A percentile compares a stretch with the other conserved stretches of the same genome.
phyloP scores from a whole-genome alignment of 1,139 yeast genomes.

The Suhomyces yuchorum region DNA sequence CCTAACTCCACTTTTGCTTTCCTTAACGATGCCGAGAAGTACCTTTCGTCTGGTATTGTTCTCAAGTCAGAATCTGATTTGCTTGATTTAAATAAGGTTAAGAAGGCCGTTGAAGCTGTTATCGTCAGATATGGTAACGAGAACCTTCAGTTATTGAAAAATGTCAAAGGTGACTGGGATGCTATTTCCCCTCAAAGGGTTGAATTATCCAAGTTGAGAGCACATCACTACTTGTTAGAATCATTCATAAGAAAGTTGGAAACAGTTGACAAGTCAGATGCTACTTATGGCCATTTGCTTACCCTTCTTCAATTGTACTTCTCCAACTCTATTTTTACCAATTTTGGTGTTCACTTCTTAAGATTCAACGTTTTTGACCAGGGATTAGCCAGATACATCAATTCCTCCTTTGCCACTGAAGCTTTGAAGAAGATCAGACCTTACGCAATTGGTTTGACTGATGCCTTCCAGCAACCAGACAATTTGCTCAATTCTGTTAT shows the following conservation, averaged over 20 bases:
- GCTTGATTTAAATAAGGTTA: slow-evolving; percentile 18
- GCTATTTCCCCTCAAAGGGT: slow-evolving; percentile 29
- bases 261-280: slow-evolving; percentile 17
- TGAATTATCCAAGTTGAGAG: slow-evolving; percentile 27
- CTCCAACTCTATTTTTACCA: slow-evolving; percentile 34
- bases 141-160: slow-evolving; percentile 27
- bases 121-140: slow-evolving; percentile 31
- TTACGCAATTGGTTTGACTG: slow-evolving; percentile 47
- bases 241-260: slow-evolving; percentile 23
- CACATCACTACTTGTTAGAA: slow-evolving; percentile 29
- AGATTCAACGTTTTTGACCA: slow-evolving; percentile 38
- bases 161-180: slow-evolving; percentile 40
- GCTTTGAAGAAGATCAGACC: slow-evolving; percentile 46
- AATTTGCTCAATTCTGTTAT: slow-evolving; percentile 46
- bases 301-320: slow-evolving; percentile 27
- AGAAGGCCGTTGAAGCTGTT: slow-evolving; percentile 26
- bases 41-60: slow-evolving; percentile 6
- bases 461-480: slow-evolving; percentile 51
- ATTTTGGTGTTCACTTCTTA: slow-evolving; percentile 44
- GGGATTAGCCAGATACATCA: slow-evolving; percentile 36
- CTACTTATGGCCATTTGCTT: slow-evolving; percentile 25
- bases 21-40: slow-evolving; percentile 37
- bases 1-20: slow-evolving; percentile 40
- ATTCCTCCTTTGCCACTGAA: slow-evolving; percentile 35
- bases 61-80: slow-evolving; percentile 17